Percentiles rank a stretch among this genome's conserved stretches.
Evolutionary conservation across 139 green algal species (phyloP).

Genomic region (Limnomonas spitsbergensis): DNA sequence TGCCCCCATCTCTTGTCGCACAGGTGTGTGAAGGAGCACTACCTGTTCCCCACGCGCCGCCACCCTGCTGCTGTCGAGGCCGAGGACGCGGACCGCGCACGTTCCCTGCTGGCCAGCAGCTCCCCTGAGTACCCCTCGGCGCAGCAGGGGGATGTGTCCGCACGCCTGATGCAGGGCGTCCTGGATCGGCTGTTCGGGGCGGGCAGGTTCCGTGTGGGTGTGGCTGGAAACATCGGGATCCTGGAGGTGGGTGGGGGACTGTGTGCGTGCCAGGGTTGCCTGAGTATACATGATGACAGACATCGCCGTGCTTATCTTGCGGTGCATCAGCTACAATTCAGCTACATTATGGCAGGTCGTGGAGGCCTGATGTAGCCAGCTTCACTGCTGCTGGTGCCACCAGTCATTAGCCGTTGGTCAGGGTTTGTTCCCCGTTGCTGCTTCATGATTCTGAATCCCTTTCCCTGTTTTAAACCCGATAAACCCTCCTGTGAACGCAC

Average conservation of each 20-base stretch:
- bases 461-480: no score
- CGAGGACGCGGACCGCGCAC: not conserved
- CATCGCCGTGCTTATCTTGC: not conserved
- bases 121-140: conserved; percentile 1
- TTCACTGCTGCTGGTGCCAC: no score
- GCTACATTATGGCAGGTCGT: no score
- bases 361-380: no score
- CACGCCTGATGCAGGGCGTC: not conserved
- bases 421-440: no score
- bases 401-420: no score
- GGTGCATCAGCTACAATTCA: not conserved
- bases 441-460: no score
- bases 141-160: not conserved
- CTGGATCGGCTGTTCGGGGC: not conserved
- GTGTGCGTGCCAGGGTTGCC: no score
- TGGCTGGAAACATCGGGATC: not conserved
- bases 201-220: not conserved
- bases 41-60: conserved; percentile 15
- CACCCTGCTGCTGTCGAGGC: not conserved
- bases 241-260: conserved; percentile 1
- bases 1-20: no score
- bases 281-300: not conserved
- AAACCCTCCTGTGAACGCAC: not conserved
- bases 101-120: not conserved
- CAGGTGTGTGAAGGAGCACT: conserved; percentile 19